These are phyloP conservation scores for Karstenula rhodostoma DNA, from an alignment of 2,329 filamentous ascomycete genomes.

Conservation along the genomic window DNA sequence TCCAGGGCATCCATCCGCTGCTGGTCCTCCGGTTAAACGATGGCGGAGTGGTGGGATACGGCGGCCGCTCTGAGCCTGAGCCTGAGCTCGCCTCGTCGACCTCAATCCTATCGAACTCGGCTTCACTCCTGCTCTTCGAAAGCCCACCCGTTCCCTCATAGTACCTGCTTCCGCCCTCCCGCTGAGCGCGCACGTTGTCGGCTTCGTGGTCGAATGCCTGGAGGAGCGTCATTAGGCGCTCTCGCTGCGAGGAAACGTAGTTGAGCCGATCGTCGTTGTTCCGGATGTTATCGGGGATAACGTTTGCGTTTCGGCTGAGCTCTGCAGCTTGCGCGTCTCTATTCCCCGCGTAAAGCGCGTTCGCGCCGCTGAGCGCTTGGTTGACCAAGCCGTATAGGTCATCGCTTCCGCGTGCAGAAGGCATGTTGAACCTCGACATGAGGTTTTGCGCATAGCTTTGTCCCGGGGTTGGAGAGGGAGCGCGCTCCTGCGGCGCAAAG, in stretches of 20 bases:
- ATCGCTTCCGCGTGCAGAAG: conserved; percentile 68
- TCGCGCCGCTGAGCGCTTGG: conserved; percentile 72
- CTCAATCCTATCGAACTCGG: conserved; percentile 89
- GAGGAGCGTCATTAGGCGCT: conserved; percentile 77
- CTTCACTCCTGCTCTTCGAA: conserved; percentile 84
- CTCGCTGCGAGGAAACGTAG: conserved; percentile 81
- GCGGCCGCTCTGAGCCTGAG: conserved; percentile 57
- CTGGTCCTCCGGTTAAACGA: conserved; percentile 40
- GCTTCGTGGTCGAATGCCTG: conserved; percentile 83
- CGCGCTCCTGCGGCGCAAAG: conserved; percentile 67
- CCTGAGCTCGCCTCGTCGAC: conserved; percentile 64
- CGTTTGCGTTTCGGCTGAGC: conserved; percentile 64
- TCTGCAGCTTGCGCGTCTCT: conserved; percentile 57
- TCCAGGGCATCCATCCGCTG: conserved; percentile 61
- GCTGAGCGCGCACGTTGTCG: conserved; percentile 59
- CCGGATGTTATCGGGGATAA: conserved; percentile 75
- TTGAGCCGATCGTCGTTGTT: conserved; percentile 71
- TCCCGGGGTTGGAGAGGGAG: conserved; percentile 55
- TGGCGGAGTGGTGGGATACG: conserved; percentile 46
- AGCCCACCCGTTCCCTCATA: conserved; percentile 60
- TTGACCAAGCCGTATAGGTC: conserved; percentile 84
- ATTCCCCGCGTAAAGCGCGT: conserved; percentile 54
- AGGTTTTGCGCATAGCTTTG: conserved; percentile 78
- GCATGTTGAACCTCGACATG: conserved; percentile 86
- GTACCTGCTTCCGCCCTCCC: conserved; percentile 55